Evolutionary conservation across 176 grass and related monocot genomes (phyloP).

Genomic region (Triticum urartu): DNA sequence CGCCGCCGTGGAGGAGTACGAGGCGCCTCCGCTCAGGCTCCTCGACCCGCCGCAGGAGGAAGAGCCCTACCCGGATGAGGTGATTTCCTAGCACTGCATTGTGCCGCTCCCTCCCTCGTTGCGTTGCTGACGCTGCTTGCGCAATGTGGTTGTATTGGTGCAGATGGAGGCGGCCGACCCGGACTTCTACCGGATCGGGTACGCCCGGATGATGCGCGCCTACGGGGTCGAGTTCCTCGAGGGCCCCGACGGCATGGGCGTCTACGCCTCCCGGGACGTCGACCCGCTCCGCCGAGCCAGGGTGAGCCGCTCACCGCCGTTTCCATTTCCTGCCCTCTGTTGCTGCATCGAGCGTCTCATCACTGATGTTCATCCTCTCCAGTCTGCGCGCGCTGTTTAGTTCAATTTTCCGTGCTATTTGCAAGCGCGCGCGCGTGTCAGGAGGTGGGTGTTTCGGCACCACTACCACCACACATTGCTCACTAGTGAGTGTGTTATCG

Average conservation of each 20-base stretch:
- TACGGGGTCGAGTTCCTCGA: conserved; percentile 91
- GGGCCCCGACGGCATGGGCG: conserved; percentile 79
- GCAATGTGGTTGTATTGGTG: neutral
- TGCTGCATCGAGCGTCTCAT: no score
- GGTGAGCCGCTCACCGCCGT: conserved; percentile 30
- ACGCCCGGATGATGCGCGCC: conserved; percentile 74
- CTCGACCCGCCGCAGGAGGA: conserved; percentile 57
- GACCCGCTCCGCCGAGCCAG: conserved; percentile 74
- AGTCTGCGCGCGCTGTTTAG: no score
- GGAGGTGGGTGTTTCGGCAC: no score
- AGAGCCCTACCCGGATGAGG: conserved; percentile 38
- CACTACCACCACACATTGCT: no score
- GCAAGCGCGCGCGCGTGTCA: no score
- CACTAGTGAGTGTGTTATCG: no score
- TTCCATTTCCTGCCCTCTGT: neutral
- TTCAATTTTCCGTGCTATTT: no score
- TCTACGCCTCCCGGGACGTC: conserved; percentile 83
- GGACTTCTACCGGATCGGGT: conserved; percentile 91
- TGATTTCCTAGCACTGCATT: rapidly evolving
- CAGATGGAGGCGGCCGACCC: conserved; percentile 86
- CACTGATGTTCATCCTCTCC: no score
- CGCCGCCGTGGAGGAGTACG: neutral
- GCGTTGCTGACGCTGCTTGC: neutral
- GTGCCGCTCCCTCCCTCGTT: neutral
- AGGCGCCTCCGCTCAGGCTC: conserved; percentile 46